Percentiles rank a stretch among this genome's conserved stretches.
phyloP scores from a whole-genome alignment of 257 asterid genomes.

The Rehmannia glutinosa region DNA sequence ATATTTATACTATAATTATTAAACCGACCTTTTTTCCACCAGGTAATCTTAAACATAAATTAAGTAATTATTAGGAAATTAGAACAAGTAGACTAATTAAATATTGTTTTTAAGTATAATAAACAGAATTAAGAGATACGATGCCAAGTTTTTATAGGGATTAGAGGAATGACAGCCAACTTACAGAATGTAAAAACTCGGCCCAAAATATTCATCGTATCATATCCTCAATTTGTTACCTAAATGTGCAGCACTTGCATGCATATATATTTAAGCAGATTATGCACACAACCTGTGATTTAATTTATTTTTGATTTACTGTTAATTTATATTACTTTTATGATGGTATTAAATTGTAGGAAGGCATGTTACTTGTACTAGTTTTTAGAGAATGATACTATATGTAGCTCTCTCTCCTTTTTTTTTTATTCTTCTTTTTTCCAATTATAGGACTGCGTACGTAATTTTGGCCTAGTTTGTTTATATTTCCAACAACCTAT shows the following conservation, averaged over 20 bases:
- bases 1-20: background rate
- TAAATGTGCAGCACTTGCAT: background rate
- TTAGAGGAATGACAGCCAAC: conserved; percentile 10
- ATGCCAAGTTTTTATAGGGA: background rate
- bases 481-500: too few species aligned
- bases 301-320: background rate
- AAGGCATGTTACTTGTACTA: background rate
- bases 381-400: background rate
- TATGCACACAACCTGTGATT: background rate
- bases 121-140: background rate
- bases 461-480: too few species aligned
- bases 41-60: conserved; percentile 1
- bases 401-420: too few species aligned
- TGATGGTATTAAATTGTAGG: background rate
- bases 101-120: background rate
- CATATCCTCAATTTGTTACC: too few species aligned
- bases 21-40: background rate
- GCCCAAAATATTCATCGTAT: background rate
- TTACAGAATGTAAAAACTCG: conserved; percentile 7
- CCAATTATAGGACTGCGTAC: too few species aligned
- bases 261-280: background rate
- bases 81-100: background rate
- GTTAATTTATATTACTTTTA: background rate
- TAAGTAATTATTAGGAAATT: background rate
- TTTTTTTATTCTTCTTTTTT: too few species aligned